These are phyloP conservation scores for Amniculicola lignicola DNA, from an alignment of 495 filamentous ascomycete genomes.

Conservation along the genomic window DNA sequence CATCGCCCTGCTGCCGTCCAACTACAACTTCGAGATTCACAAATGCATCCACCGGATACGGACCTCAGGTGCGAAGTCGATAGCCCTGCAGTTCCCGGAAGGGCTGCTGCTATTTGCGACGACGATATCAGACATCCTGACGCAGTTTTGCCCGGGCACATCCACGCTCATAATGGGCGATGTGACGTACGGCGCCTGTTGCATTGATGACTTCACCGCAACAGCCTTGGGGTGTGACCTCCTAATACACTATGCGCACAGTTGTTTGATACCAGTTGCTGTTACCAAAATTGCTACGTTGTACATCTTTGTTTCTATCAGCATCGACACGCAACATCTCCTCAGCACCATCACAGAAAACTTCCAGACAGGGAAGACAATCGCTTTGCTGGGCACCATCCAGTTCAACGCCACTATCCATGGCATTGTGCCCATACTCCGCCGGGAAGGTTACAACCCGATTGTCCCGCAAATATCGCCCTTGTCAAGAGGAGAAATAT, in stretches of 20 bases:
- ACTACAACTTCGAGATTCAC: constrained; percentile 97
- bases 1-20: constrained; percentile 78
- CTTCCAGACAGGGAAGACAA: constrained; percentile 75
- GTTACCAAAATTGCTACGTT: constrained; percentile 92
- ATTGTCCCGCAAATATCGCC: constrained; percentile 91
- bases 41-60: constrained; percentile 97
- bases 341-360: constrained; percentile 84
- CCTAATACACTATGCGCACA: constrained; percentile 95
- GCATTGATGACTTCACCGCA: constrained; percentile 97
- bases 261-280: constrained; percentile 91
- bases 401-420: constrained; percentile 98
- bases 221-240: constrained; percentile 91
- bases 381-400: constrained; percentile 94
- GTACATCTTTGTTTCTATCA: constrained; percentile 98
- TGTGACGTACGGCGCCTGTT: constrained; percentile 97
- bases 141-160: constrained; percentile 84
- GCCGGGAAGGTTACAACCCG: constrained; percentile 75
- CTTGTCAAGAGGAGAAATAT: constrained; percentile 86
- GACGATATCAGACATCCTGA: constrained; percentile 95
- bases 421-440: constrained; percentile 67
- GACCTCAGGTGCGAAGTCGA: constrained; percentile 65
- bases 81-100: constrained; percentile 95
- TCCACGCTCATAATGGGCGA: constrained; percentile 98
- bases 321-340: constrained; percentile 85
- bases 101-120: constrained; percentile 94